These are phyloP conservation scores for Rhodomyrtus tomentosa DNA, from an alignment of 345 rosid genomes.

Conservation along the genomic window DNA sequence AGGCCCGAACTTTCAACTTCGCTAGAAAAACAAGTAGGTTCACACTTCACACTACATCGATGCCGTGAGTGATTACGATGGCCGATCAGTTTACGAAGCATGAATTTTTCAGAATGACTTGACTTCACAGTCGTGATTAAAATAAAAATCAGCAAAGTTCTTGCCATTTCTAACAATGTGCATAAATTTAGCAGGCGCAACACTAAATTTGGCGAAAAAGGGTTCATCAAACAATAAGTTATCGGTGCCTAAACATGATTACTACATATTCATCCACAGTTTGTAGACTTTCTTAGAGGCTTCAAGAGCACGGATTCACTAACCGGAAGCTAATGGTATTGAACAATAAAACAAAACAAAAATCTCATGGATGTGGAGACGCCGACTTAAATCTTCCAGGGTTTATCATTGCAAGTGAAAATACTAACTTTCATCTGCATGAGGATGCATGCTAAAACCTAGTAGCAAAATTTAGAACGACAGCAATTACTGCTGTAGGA, in stretches of 20 bases:
- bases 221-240: not conserved
- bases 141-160: not conserved
- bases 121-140: not conserved
- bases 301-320: not conserved
- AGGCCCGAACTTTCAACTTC: not conserved
- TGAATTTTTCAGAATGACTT: not conserved
- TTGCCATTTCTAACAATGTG: not conserved
- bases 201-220: not conserved
- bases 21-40: not conserved
- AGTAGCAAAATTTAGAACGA: not conserved
- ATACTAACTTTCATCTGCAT: not conserved
- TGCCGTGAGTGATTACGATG: not conserved
- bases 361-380: not conserved
- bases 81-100: not conserved
- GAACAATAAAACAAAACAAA: not conserved
- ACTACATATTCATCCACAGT: not conserved
- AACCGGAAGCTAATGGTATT: not conserved
- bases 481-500: not conserved
- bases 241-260: not conserved
- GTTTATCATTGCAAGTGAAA: not conserved
- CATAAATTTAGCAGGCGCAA: not conserved
- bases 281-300: not conserved
- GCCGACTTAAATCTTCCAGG: not conserved
- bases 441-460: not conserved
- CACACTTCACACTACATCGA: not conserved